Base-by-base conservation (phyloP, 2,329 filamentous ascomycete species). In the Colletotrichum sp. region DNA sequence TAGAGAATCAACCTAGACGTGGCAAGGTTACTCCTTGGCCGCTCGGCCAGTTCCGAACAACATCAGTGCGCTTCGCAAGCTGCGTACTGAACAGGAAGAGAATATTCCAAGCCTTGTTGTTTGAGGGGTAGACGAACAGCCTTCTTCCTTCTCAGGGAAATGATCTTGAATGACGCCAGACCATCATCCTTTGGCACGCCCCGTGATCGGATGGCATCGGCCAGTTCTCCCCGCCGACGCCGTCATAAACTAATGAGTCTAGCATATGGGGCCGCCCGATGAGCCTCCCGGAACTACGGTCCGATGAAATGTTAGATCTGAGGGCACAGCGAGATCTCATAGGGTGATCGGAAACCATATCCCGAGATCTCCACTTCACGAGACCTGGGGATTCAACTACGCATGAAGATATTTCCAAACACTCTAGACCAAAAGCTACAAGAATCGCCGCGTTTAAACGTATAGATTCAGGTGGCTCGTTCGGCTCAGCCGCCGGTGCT, bases 291-390 rank as follows among this genome's bases (percentile, higher is more conserved):
- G 72, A 66, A 75, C 16, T 49, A 49, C 7, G 68, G n/a, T 24
- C 72, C 60, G 72, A 59, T 21, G 30, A 3, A 21, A 60, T 65
- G 34, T 30, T 9, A 62, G 16, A 36, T 62, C 44, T 57, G n/a
- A 59, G 34, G 49, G 13, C n/a, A 30, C n/a, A 5, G 57, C 18
- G 28, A 32, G 59, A 32, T 71, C 36, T 52, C 21, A 72, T 75
- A 49, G 69, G 69, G 32, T 5, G 55, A 39, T 75, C 69, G 69
- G 72, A 72, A 75, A 55, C 62, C 30, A n/a, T n/a, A 60, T 72
- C 16, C 69, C 69, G 69, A 75, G 15, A n/a, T 32, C 72, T 26
- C 69, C 62, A 63, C 72, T 12, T 30, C 8, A 16, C 26, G 10
- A 21, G 9, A 49, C 9, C 34, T 24, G 7, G 18, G 21, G 32